phyloP scores from a whole-genome alignment of 1,139 yeast genomes.

The Debaryomyces sp. region DNA sequence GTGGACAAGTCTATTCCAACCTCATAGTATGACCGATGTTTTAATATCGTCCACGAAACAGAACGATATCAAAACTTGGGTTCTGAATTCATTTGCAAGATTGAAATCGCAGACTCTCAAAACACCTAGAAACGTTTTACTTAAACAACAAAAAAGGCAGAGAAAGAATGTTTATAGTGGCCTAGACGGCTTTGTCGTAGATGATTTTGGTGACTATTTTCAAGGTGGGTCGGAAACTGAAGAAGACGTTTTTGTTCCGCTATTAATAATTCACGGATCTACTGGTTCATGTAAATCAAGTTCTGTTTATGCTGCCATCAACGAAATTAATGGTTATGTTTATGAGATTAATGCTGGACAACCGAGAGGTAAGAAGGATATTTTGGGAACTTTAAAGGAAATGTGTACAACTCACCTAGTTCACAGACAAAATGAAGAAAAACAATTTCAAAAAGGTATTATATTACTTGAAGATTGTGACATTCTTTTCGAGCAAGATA shows the following conservation, averaged over 20 bases:
- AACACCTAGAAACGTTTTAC: slow-evolving; percentile 30
- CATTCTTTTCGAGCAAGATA: slow-evolving; percentile 75
- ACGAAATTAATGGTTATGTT: slow-evolving; percentile 68
- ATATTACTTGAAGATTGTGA: slow-evolving; percentile 88
- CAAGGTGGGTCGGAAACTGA: slow-evolving; percentile 25
- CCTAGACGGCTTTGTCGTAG: slow-evolving; percentile 33
- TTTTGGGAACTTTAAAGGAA: slow-evolving; percentile 68
- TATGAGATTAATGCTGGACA: slow-evolving; percentile 81
- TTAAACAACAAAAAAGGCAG: slow-evolving; percentile 33
- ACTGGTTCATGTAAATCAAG: slow-evolving; percentile 82
- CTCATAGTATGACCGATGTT: slow-evolving; percentile 37
- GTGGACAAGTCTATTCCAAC: slow-evolving; percentile 53
- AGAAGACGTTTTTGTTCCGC: slow-evolving; percentile 54
- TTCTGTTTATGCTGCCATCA: slow-evolving; percentile 68
- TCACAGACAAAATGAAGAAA: slow-evolving; percentile 43
- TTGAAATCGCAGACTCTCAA: slow-evolving; percentile 35
- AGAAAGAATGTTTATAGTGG: slow-evolving; percentile 17
- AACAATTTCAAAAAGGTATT: slow-evolving; percentile 60
- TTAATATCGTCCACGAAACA: slow-evolving; percentile 29
- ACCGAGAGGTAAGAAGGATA: slow-evolving; percentile 71
- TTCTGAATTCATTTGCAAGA: slow-evolving; percentile 47
- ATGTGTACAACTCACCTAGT: slow-evolving; percentile 85
- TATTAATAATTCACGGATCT: slow-evolving; percentile 71
- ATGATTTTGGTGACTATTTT: slow-evolving; percentile 21
- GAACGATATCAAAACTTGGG: slow-evolving; percentile 45